These are phyloP conservation scores for Phellopilus nigrolimitatus DNA, from an alignment of 1,284 basidiomycete genomes.

Conservation along the genomic window DNA sequence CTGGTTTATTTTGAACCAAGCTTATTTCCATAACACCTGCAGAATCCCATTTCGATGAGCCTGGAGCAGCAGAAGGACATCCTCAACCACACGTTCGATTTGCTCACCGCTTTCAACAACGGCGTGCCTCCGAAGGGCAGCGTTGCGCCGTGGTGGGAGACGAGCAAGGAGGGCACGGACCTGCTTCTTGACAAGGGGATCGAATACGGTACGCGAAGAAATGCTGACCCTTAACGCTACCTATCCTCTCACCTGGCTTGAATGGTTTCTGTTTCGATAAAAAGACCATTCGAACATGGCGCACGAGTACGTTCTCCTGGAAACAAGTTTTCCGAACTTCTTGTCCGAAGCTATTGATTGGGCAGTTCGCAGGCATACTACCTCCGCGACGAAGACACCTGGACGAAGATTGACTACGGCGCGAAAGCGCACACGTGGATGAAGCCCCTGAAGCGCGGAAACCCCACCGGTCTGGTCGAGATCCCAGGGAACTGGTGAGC, in stretches of 20 bases:
- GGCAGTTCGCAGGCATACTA: constrained; percentile 69
- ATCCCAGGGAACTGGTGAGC: constrained; percentile 67
- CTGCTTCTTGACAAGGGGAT: constrained; percentile 72
- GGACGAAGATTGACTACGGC: constrained; percentile 72
- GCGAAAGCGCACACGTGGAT: constrained; percentile 66
- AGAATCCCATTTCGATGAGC: constrained; percentile 63
- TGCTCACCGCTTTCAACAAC: constrained; percentile 66
- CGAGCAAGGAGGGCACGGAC: constrained; percentile 62
- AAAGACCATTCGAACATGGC: constrained; percentile 68
- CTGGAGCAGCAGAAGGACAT: constrained; percentile 70
- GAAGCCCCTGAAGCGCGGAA: constrained; percentile 65
- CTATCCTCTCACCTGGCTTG: neutral
- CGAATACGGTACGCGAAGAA: constrained; percentile 51
- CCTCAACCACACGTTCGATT: constrained; percentile 60
- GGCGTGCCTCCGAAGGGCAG: constrained; percentile 62
- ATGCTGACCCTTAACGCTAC: neutral
- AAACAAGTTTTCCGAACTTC: neutral
- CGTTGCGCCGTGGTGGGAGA: constrained; percentile 81
- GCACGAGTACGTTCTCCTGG: constrained; percentile 43
- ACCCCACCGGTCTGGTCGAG: constrained; percentile 65
- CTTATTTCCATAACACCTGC: neutral
- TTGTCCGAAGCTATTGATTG: neutral
- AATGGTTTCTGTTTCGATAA: no score
- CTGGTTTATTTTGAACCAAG: neutral
- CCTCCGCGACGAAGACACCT: constrained; percentile 62